Base-by-base conservation (phyloP, 179 eudicot species). In the Corrigiola litoralis region DNA sequence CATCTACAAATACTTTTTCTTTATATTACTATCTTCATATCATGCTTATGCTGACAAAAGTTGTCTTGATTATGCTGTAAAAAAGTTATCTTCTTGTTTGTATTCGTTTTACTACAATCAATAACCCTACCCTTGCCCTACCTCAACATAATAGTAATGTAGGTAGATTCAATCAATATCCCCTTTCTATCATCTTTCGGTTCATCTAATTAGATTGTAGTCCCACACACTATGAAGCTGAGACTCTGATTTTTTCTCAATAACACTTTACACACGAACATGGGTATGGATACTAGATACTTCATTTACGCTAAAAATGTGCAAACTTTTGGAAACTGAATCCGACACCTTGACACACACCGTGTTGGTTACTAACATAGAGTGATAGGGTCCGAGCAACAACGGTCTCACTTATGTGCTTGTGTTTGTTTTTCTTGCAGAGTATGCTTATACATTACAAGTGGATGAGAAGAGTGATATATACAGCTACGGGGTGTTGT, bases 391-490 rank as follows among this genome's bases (percentile, higher is more conserved):
- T n/a, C n/a, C n/a, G 3, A 11, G 28, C 24, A 46, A 46, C 6
- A 46, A 2, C 27, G 14, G 27, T 17, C 25, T 28, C 11, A 53
- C 38, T 54, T 5, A 31, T 32, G 14, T 13, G n/a, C 14, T 25
- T 58, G 48, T 40, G 5, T 23, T 21, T n/a, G 16, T 42, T 16
- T 42, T 2, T 60, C 53, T 58, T 67, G 68, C 81, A 91, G 99
- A 95, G 68, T 95, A 95, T 59, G 97, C 88, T 2, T 91, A 95
- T 68, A 95, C 99, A 4, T 61, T 95, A 48, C 99, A 95, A 85
- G 99, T 95, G 0, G 99, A 95, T 46, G 99, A 91, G 58, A 95
- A 95, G 73, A 91, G 99, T 11, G 99, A 95, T 68, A 95, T 95
- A 23, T 95, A 91, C 73, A 95, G 97, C 61, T 95, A 61, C 18